Base-by-base conservation (phyloP, 148 eudicot genomes). In the Nepenthes mirabilis region DNA sequence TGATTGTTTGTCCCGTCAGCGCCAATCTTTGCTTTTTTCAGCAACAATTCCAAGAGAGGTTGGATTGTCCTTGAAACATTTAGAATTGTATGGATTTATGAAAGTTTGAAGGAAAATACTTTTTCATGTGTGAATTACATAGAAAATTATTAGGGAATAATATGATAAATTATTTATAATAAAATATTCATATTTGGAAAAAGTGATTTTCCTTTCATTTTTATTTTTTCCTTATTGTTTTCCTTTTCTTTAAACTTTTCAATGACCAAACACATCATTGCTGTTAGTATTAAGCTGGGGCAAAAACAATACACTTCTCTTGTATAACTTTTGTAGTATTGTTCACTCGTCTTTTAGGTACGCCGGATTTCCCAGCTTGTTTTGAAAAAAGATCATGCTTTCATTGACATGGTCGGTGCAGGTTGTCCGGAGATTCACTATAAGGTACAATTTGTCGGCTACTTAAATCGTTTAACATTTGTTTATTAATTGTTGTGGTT, bases 11-110 rank as follows among this genome's bases (percentile, higher is more conserved):
- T 95, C 99, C 37, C 99, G 96, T 60, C 80, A 76, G 47, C 76
- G 89, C 68, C 99, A 93, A 62, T 82, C 95, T 60, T 72, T 93
- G 65, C 74, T 88, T 52, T 82, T 88, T 70, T 88, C 99, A 52
- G 91, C 99, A 34, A 86, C 96, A 63, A 64, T 93, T 36, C 96
- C 99, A 10, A 93, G 79, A 74, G 96, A 93, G 99, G 95, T 93
- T 57, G 58, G 59, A 14, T 52, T 61, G 34, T 45, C 55, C 23
- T 59, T 49, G 3, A 49, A 49, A 5, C 6, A 49, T 49, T 49
- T 49, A 10, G 52, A 8, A 23, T 23, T 23, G 23, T 23, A 0
- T 23, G 23, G 23, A 23, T 23, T 23, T 23, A 23, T 23, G 23
- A 23, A 45, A 5, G 48, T 11, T 45, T 45, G 11, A 45, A 45